Conservation (phyloP, 139 green algal species). For the Picochlorum sp. region DNA sequence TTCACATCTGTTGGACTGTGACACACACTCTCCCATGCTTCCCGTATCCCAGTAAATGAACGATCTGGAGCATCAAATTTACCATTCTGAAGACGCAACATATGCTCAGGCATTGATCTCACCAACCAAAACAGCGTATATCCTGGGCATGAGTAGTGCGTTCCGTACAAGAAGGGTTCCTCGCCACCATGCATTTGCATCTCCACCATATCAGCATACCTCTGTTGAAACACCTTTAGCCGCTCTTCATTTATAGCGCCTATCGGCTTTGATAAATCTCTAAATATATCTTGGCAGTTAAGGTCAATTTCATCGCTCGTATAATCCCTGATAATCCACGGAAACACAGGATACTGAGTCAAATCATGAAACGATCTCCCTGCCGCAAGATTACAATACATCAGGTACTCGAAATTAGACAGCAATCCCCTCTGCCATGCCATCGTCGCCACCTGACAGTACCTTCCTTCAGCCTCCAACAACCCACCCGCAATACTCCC, state of each 20-base stretch:
- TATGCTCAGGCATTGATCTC: constrained; percentile 70
- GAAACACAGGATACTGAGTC: constrained; percentile 70
- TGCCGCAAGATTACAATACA: constrained; percentile 81
- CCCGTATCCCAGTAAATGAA: constrained; percentile 68
- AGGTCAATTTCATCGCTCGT: constrained; percentile 53
- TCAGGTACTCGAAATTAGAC: constrained; percentile 78
- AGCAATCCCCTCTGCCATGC: constrained; percentile 64
- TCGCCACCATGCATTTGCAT: constrained; percentile 6
- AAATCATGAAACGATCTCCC: constrained; percentile 85
- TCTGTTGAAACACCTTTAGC: constrained; percentile 55
- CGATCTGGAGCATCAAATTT: constrained; percentile 91
- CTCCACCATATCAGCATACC: constrained; percentile 28
- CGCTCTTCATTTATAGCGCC: constrained; percentile 77
- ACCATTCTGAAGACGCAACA: constrained; percentile 86
- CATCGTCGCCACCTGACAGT: constrained; percentile 50
- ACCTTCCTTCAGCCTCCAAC: constrained; percentile 44
- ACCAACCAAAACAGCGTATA: constrained; percentile 94
- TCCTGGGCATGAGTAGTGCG: constrained; percentile 75
- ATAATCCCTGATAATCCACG: constrained; percentile 92
- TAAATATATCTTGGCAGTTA: constrained; percentile 42
- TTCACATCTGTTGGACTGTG: constrained; percentile 83
- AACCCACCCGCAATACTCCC: constrained; percentile 23
- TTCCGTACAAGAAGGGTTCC: constrained; percentile 86
- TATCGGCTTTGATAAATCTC: constrained; percentile 84
- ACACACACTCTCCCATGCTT: constrained; percentile 69